Base-by-base conservation (phyloP, 805 yeast genomes). In the Kodamaea hsintzibuensis region DNA sequence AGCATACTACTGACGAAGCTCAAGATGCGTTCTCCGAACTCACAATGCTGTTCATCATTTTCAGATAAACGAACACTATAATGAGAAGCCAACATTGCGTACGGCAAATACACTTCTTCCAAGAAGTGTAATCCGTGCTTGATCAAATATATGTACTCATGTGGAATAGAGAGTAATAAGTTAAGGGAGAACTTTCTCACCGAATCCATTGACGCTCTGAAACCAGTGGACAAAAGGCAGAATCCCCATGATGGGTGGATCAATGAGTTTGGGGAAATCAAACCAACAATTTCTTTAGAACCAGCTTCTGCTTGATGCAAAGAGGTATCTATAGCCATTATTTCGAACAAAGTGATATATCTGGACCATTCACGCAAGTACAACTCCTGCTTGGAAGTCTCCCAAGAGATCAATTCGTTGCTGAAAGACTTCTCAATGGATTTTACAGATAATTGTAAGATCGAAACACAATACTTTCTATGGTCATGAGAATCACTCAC, bases 261-360 rank as follows among this genome's bases (percentile, higher is more conserved):
- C 19, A 70, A 59, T 0, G 89, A 81, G 1, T 67, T 57, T 2
- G 81, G 77, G 0, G 77, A 69, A 19, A 89, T 74, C 12, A 89
- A 66, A 1, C 70, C 71, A 1, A 82, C 65, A 44, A 91, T 81
- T 60, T 89, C 96, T 7, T 71, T 70, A 0, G 80, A 69, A 0
- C 95, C 93, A 10, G 90, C 96, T 60, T 85, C 85, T 0, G 92
- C 84, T 68, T 92, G 97, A 61, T 92, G 91, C 61, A 89, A 70
- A 0, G 97, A 88, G 0, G 97, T 84, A 65, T 91, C 97, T 40
- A 91, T 79, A 1, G 91, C 95, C 25, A 89, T 71, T 47, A 91
- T 88, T 63, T 91, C 97, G 61, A 82, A 87, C 12, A 91, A 69
- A 0, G 96, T 89, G 25, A 83, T 76, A 62, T 77, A 91, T 55